These are phyloP conservation scores for Penicillium sp. DNA, from an alignment of 2,329 filamentous ascomycete species.

Conservation along the genomic window DNA sequence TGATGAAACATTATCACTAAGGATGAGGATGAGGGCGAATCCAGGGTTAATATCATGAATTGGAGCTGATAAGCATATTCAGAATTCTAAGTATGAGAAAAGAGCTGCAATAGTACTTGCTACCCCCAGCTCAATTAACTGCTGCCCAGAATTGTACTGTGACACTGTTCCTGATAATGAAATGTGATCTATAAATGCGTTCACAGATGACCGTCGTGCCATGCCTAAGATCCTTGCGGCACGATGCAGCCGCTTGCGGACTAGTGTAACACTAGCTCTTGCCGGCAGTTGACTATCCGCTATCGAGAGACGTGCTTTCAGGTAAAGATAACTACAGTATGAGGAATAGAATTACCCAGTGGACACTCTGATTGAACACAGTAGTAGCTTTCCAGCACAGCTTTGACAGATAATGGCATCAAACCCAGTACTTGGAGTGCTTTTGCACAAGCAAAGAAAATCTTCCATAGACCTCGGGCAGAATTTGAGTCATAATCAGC, in stretches of 20 bases:
- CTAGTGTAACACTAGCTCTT: background rate
- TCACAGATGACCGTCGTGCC: background rate
- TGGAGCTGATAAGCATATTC: too few species aligned
- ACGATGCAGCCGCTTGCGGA: background rate
- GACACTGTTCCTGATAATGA: too few species aligned
- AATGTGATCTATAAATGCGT: background rate
- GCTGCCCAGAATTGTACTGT: background rate
- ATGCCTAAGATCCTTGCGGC: background rate
- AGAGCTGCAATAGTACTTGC: too few species aligned
- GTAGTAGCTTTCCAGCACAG: background rate
- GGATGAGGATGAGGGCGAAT: too few species aligned
- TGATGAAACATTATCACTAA: too few species aligned
- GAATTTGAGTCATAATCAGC: too few species aligned
- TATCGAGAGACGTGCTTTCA: too few species aligned
- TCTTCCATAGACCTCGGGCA: too few species aligned
- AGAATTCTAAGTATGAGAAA: background rate
- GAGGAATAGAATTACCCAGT: background rate
- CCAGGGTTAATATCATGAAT: too few species aligned
- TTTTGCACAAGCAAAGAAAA: too few species aligned
- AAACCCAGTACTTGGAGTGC: too few species aligned
- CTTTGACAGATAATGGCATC: background rate
- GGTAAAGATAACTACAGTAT: too few species aligned
- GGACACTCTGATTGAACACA: background rate
- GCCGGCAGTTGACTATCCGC: background rate
- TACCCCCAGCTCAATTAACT: background rate